phyloP scores from a whole-genome alignment of 2,329 filamentous ascomycete species.

The Exophiala aquamarina region DNA sequence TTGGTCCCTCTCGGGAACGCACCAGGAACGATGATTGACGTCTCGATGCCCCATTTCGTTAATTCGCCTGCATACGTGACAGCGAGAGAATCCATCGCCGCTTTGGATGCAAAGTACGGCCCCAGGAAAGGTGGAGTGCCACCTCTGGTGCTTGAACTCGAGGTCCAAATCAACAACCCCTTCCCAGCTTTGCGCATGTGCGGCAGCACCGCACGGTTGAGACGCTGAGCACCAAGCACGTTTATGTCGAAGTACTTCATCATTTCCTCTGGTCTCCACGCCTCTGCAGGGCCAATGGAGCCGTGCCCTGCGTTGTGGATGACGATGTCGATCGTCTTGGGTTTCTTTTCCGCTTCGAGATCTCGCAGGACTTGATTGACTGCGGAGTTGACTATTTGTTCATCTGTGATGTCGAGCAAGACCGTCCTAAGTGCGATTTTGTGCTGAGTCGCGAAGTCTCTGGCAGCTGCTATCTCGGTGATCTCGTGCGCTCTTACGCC shows the following conservation, averaged over 20 bases:
- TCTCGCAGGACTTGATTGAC: conserved; percentile 14
- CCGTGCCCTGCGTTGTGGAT: conserved; percentile 23
- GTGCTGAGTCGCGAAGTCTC: neutral
- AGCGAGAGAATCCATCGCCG: conserved; percentile 18
- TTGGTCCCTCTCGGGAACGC: conserved; percentile 18
- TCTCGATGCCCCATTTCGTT: conserved; percentile 16
- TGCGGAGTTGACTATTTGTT: conserved; percentile 13
- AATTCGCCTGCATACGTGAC: conserved; percentile 14
- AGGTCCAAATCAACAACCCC: conserved; percentile 17
- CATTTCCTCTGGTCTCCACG: conserved; percentile 21
- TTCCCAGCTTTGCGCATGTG: conserved; percentile 14
- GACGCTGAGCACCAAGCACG: conserved; percentile 10
- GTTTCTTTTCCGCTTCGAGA: conserved; percentile 2
- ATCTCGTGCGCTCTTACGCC: conserved; percentile 11
- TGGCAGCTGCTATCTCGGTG: neutral
- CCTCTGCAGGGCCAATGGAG: conserved; percentile 19
- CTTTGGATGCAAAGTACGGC: conserved; percentile 23
- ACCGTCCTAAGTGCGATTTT: neutral
- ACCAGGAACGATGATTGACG: conserved; percentile 19
- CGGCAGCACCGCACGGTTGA: conserved; percentile 18
- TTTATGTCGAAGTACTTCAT: conserved; percentile 20
- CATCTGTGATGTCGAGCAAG: conserved; percentile 16
- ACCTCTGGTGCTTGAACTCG: conserved; percentile 12
- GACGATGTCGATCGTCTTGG: conserved; percentile 21
- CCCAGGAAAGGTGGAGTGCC: conserved; percentile 14